Base-by-base conservation (phyloP, 75 land plant species). In the Larix kaempferi region DNA sequence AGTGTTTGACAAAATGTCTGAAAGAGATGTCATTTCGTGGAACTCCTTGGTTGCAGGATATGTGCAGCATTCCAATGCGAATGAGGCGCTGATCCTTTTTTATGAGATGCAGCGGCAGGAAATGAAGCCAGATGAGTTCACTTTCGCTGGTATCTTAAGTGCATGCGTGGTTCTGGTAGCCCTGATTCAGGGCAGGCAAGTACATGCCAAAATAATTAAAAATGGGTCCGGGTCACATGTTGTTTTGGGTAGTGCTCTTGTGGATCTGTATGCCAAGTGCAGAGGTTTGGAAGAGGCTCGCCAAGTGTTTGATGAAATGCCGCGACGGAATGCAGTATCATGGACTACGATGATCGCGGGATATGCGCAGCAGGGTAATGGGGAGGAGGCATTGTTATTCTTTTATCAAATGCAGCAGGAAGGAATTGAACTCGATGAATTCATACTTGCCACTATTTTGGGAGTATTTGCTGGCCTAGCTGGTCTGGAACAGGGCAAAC, bases 261-360 rank as follows among this genome's bases (percentile, higher is more conserved):
- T 92, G 8, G 89, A 87, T 63, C 89, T 92, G 94, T 92, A 92
- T 82, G 91, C 81, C 14, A 92, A 92, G 26, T 89, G 94, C 73
- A 80, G 79, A 79, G 81, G 67, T 3, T 61, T 93, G 41, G 78
- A 82, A 25, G 84, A 79, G 58, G 88, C 92, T 0, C 71, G 79
- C 35, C 64, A 57, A 15, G 75, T 89, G 19, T 93, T 93, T 71
- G 3, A 60, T 72, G 81, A 80, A 33, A 84, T 91, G 87, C 87
- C 85, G 7, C 81, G 78, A 21, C 87, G 71, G 73, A 91, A 91
- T 74, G 89, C 84, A 82, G 86, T 93, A 39, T 88, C 88, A 1
- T 92, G 94, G 94, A 90, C 89, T 57, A 88, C 94, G 13, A 39
- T 86, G 8, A 86, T 92, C 71, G 87, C 88, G 29, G 86, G 92